These are phyloP conservation scores for Conoideocrella luteorostrata DNA, from an alignment of 2,329 filamentous ascomycete species.

Conservation along the genomic window DNA sequence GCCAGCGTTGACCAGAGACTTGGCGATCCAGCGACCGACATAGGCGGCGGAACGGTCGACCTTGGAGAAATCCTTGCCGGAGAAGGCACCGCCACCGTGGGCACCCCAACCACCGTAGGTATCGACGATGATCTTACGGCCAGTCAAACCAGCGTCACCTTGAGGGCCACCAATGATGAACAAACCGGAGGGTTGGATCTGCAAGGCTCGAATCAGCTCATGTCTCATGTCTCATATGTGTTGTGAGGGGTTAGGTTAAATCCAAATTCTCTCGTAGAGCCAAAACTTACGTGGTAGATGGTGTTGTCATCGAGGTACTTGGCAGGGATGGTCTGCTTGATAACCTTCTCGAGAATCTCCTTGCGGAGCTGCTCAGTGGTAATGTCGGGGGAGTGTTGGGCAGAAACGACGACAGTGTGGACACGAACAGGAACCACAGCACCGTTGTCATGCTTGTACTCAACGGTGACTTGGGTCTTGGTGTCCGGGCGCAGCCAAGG, in stretches of 20 bases:
- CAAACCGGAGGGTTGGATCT: slow-evolving; percentile 92
- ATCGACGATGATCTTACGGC: slow-evolving; percentile 99
- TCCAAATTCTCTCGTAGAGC: no score
- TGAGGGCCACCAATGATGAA: slow-evolving; percentile 99
- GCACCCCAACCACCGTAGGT: slow-evolving; percentile 99
- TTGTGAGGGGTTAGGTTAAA: no score
- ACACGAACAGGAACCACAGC: slow-evolving; percentile 88
- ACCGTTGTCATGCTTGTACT: slow-evolving; percentile 95
- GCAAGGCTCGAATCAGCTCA: not conserved
- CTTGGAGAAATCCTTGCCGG: slow-evolving; percentile 99
- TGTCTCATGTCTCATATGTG: no score
- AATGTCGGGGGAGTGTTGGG: slow-evolving; percentile 86
- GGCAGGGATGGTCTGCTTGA: slow-evolving; percentile 87
- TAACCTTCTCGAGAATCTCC: slow-evolving; percentile 95
- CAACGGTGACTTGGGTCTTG: slow-evolving; percentile 98
- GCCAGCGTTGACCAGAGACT: slow-evolving; percentile 85
- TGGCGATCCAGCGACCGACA: slow-evolving; percentile 96
- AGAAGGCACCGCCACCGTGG: slow-evolving; percentile 99
- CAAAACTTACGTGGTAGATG: slow-evolving; percentile 75
- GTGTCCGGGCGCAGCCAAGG: slow-evolving; percentile 97
- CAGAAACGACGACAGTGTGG: slow-evolving; percentile 93
- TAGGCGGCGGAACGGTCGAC: slow-evolving; percentile 98
- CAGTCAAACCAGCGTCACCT: slow-evolving; percentile 96
- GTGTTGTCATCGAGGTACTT: slow-evolving; percentile 90
- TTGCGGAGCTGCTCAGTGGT: slow-evolving; percentile 87